A percentile compares a stretch with the other conserved stretches of the same genome.
phyloP scores from a whole-genome alignment of 139 green algal species.

The Pedinophyceae sp. region DNA sequence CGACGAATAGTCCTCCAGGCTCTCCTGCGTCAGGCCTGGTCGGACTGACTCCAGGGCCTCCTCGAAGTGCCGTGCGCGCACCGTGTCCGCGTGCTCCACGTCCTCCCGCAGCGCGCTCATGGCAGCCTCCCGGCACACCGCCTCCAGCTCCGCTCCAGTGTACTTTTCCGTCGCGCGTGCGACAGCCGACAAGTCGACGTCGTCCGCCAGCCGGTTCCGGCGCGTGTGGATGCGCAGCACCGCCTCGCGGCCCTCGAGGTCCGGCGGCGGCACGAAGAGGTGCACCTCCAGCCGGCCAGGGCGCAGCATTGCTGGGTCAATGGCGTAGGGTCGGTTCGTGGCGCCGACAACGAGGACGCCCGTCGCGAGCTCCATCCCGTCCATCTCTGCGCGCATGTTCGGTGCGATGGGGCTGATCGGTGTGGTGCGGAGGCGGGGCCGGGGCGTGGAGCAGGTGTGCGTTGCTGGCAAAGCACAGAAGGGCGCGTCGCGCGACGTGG shows the following conservation, averaged over 20 bases:
- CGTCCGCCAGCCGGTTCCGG: conserved; percentile 40
- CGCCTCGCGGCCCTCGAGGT: conserved; percentile 34
- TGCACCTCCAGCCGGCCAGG: conserved; percentile 65
- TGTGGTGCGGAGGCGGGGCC: too few relatives aligned
- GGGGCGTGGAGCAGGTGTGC: too few relatives aligned
- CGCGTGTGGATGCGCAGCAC: conserved; percentile 33
- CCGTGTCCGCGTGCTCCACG: conserved; percentile 12
- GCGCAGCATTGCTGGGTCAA: conserved; percentile 61
- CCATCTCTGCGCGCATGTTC: too few relatives aligned
- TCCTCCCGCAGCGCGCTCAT: conserved; percentile 62
- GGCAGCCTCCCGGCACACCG: conserved; percentile 51
- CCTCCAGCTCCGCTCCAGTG: conserved; percentile 19
- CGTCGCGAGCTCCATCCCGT: conserved; percentile 45
- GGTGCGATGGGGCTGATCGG: too few relatives aligned
- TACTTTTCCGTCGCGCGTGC: conserved; percentile 6
- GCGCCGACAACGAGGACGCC: conserved; percentile 65
- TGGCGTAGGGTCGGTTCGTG: conserved; percentile 54
- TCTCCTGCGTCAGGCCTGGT: conserved; percentile 18
- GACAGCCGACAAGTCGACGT: conserved; percentile 40
- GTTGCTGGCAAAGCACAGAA: too few relatives aligned
- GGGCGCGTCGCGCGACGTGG: too few relatives aligned
- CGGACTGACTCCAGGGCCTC: conserved; percentile 12
- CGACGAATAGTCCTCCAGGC: conserved; percentile 21
- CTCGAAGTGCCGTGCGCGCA: conserved; percentile 32
- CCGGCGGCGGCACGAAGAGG: conserved; percentile 79